Evolutionary conservation across 176 grass and related monocot species (phyloP).

Genomic region (Eragrostis curvula): DNA sequence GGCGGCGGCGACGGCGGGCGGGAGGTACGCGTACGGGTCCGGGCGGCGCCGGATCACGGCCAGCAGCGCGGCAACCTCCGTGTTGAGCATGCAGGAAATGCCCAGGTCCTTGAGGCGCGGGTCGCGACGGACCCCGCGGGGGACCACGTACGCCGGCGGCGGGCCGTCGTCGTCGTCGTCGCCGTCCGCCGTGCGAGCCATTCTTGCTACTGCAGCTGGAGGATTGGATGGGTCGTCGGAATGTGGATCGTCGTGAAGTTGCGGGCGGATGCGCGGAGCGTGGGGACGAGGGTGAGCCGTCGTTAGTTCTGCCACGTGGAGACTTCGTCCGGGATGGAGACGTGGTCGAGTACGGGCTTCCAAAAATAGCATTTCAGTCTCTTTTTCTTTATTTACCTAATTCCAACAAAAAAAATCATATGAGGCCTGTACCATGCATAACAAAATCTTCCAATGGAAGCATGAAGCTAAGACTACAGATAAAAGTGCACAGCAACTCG

Average conservation of each 20-base stretch:
- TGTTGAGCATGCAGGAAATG: slow-evolving; percentile 99
- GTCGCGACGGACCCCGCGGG: slow-evolving; percentile 40
- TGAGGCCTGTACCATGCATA: neutral
- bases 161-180: slow-evolving; percentile 54
- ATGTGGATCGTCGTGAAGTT: neutral
- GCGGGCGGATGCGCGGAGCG: neutral
- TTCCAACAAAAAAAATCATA: too few relatives aligned
- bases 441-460: neutral
- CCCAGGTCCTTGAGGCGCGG: slow-evolving; percentile 68
- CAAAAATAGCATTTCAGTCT: neutral
- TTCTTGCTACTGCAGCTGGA: slow-evolving; percentile 7
- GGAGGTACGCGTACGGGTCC: slow-evolving; percentile 56
- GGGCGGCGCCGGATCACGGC: slow-evolving; percentile 79
- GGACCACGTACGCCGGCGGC: slow-evolving; percentile 27
- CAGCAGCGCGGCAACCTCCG: slow-evolving; percentile 79
- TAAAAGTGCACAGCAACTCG: neutral
- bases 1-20: slow-evolving; percentile 31
- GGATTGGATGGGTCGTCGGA: neutral
- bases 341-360: neutral
- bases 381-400: neutral
- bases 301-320: slow-evolving; percentile 4
- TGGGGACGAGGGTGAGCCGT: neutral
- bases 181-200: slow-evolving; percentile 39
- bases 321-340: neutral
- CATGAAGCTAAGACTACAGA: neutral